Evolutionary conservation across 257 asterid genomes (phyloP).

Genomic region (Solanum medicagineum): DNA sequence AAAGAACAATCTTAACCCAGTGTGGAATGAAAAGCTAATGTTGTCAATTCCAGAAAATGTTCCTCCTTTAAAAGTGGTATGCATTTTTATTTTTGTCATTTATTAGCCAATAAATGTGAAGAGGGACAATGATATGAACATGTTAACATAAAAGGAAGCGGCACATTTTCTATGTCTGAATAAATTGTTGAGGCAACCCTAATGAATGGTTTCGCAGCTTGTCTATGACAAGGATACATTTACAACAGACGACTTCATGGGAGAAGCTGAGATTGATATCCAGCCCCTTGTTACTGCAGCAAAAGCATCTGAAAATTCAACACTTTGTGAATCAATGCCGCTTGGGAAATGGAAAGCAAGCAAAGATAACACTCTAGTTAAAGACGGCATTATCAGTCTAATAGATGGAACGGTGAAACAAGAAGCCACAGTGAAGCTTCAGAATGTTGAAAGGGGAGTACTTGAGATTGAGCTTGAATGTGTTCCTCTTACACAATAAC

Average conservation of each 20-base stretch:
- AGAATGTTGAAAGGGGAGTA: slow-evolving; percentile 70
- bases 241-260: slow-evolving; percentile 88
- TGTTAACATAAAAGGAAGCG: not conserved
- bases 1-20: slow-evolving; percentile 82
- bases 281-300: slow-evolving; percentile 78
- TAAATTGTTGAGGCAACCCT: not conserved
- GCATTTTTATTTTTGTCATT: not conserved
- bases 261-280: slow-evolving; percentile 80
- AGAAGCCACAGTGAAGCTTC: slow-evolving; percentile 58
- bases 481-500: slow-evolving; percentile 73
- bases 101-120: not conserved
- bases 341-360: slow-evolving; percentile 40
- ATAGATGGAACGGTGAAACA: slow-evolving; percentile 66
- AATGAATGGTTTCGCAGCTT: slow-evolving; percentile 26
- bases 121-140: not conserved
- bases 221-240: slow-evolving; percentile 90
- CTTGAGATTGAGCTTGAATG: slow-evolving; percentile 89
- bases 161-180: not conserved
- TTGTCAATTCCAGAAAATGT: slow-evolving; percentile 73
- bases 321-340: slow-evolving; percentile 32
- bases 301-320: slow-evolving; percentile 47
- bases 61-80: slow-evolving; percentile 81
- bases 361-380: slow-evolving; percentile 40
- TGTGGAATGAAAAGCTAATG: slow-evolving; percentile 91
- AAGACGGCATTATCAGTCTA: slow-evolving; percentile 41